Conservation (phyloP, 805 yeast genomes). For the Ogataea nonfermentans region DNA sequence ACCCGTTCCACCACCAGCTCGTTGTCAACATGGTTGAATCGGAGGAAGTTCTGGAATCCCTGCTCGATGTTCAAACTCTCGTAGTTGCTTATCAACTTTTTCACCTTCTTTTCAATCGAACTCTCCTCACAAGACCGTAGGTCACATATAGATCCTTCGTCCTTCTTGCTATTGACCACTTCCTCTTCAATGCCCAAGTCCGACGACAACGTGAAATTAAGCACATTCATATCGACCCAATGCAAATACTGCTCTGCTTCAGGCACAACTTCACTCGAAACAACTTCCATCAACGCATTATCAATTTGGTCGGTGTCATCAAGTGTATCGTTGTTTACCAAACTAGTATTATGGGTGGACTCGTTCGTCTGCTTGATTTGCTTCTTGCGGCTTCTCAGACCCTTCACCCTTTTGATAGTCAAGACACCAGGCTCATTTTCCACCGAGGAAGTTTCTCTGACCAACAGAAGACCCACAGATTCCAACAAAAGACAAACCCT, state of each 20-base stretch:
- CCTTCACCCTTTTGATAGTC: constrained; percentile 74
- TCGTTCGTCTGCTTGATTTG: constrained; percentile 22
- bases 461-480: constrained; percentile 71
- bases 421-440: constrained; percentile 35
- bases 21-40: constrained; percentile 25
- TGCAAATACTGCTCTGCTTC: constrained; percentile 39
- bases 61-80: constrained; percentile 24
- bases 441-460: constrained; percentile 37
- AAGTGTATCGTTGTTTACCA: constrained; percentile 31
- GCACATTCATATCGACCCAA: constrained; percentile 46
- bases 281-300: constrained; percentile 36
- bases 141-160: constrained; percentile 13
- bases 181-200: constrained; percentile 28
- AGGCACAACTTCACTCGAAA: constrained; percentile 35
- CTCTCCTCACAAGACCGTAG: constrained; percentile 22
- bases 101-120: constrained; percentile 22
- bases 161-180: constrained; percentile 6
- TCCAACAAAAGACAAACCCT: constrained; percentile 61
- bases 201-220: constrained; percentile 25
- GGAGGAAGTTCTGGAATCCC: constrained; percentile 36
- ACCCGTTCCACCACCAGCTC: constrained; percentile 38
- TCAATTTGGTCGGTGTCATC: constrained; percentile 33
- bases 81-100: constrained; percentile 17
- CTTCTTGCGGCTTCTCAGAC: constrained; percentile 52
- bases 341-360: constrained; percentile 10